Percentiles rank a stretch among this genome's conserved stretches.
Conservation (phyloP, 257 asterid genomes). For the Solanum appendiculatum region DNA sequence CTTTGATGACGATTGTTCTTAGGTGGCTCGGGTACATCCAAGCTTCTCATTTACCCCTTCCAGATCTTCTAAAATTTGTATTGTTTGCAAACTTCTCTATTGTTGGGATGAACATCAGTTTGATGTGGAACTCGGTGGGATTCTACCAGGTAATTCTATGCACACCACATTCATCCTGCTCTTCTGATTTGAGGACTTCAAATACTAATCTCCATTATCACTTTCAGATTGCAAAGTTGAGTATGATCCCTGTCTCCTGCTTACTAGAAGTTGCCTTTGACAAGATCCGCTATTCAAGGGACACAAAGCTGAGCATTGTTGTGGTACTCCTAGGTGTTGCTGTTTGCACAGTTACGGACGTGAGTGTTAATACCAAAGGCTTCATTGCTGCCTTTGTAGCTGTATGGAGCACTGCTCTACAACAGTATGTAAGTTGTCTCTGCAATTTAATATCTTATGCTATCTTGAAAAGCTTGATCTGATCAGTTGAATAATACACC, state of each 20-base stretch:
- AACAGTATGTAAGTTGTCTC: conserved; percentile 79
- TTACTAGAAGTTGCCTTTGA: conserved; percentile 57
- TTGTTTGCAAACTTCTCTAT: conserved; percentile 92
- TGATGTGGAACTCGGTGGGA: conserved; percentile 99
- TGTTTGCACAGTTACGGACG: conserved; percentile 91
- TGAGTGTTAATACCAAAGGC: conserved; percentile 84
- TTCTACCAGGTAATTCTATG: conserved; percentile 75
- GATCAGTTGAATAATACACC: background rate
- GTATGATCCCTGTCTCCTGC: conserved; percentile 97
- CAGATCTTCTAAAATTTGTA: conserved; percentile 83
- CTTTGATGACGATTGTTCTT: conserved; percentile 87
- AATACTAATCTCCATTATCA: conserved; percentile 9
- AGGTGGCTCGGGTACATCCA: conserved; percentile 97
- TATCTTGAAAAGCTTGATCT: background rate
- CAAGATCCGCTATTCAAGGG: conserved; percentile 49
- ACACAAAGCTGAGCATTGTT: conserved; percentile 82
- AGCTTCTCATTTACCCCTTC: conserved; percentile 72
- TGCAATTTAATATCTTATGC: background rate
- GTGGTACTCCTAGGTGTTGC: conserved; percentile 88
- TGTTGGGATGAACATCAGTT: conserved; percentile 97
- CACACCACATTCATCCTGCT: background rate
- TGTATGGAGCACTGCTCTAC: conserved; percentile 90
- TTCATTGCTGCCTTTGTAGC: conserved; percentile 88
- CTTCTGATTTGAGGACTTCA: background rate
- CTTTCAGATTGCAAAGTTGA: conserved; percentile 90